Conservation (phyloP, 805 yeast species). For the Kazachstania kunashirensis region DNA sequence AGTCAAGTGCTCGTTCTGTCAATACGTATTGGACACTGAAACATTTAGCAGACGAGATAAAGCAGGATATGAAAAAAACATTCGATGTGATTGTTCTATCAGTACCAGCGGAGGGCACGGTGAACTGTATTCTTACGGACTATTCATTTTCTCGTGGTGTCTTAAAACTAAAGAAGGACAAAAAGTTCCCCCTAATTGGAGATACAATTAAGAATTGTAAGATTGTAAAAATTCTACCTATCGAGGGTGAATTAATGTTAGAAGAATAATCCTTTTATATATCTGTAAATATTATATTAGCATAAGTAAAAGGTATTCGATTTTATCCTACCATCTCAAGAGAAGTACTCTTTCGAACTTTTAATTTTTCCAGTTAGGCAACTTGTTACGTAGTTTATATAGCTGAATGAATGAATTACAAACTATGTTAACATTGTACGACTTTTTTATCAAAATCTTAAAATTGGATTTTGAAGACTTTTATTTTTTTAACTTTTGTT, state of each 20-base stretch:
- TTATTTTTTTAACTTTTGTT: no score
- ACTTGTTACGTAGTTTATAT: no score
- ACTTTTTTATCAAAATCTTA: no score
- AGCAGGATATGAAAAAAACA: constrained; percentile 3
- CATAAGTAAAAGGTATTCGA: no score
- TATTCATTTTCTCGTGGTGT: constrained; percentile 26
- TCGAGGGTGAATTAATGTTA: constrained; percentile 34
- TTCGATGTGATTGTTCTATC: constrained; percentile 34
- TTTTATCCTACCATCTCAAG: no score
- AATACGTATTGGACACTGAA: constrained; percentile 32
- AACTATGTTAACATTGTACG: no score
- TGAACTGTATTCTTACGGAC: constrained; percentile 25
- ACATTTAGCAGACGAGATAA: constrained; percentile 16
- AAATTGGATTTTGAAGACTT: no score
- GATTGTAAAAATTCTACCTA: constrained; percentile 35
- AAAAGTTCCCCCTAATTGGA: constrained; percentile 34
- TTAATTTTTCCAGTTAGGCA: no score
- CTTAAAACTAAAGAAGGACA: constrained; percentile 20
- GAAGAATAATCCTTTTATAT: background rate
- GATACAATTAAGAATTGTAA: constrained; percentile 33
- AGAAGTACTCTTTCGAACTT: no score
- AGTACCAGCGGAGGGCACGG: constrained; percentile 33
- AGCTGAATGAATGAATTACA: no score
- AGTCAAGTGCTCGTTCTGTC: constrained; percentile 22
- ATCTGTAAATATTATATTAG: no score